A percentile compares a stretch with the other conserved stretches of the same genome.
Conservation (phyloP, 1,139 yeast species). For the Scheffersomyces illinoinensis region DNA sequence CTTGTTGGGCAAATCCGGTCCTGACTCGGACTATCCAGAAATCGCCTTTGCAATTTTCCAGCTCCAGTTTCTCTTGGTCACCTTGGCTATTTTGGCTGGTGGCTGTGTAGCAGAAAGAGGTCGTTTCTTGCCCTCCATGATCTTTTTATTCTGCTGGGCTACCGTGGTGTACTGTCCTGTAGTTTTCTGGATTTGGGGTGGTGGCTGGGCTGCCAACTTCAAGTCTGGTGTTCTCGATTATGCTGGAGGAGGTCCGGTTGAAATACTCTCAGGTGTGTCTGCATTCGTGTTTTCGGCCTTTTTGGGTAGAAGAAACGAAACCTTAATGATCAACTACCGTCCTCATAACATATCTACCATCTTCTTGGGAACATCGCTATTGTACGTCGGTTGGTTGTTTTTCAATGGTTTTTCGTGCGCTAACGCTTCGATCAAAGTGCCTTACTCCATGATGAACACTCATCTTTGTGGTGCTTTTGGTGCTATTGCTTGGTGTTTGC, state of each 20-base stretch:
- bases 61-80: conserved; percentile 88
- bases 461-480: conserved; percentile 89
- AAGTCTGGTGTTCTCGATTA: conserved; percentile 91
- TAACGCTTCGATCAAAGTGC: conserved; percentile 64
- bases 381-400: conserved; percentile 80
- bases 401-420: conserved; percentile 84
- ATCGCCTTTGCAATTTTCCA: conserved; percentile 84
- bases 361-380: conserved; percentile 71
- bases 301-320: conserved; percentile 81
- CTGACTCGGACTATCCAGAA: conserved; percentile 65
- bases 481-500: conserved; percentile 87
- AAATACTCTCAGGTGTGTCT: conserved; percentile 85
- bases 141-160: conserved; percentile 84
- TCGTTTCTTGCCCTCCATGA: conserved; percentile 78
- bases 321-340: conserved; percentile 81
- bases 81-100: conserved; percentile 88
- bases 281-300: conserved; percentile 86
- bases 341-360: conserved; percentile 93
- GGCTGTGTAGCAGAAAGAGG: conserved; percentile 93
- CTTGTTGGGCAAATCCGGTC: conserved; percentile 53
- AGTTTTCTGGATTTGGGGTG: conserved; percentile 94
- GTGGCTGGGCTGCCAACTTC: conserved; percentile 80
- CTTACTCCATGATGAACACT: conserved; percentile 88
- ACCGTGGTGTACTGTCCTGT: conserved; percentile 92
- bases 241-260: conserved; percentile 99